Evolutionary conservation across 352 stramenopile species (phyloP), one percentile per base, ranked within the genome.

Genomic region (Globisporangium recalcitrans): DNA sequence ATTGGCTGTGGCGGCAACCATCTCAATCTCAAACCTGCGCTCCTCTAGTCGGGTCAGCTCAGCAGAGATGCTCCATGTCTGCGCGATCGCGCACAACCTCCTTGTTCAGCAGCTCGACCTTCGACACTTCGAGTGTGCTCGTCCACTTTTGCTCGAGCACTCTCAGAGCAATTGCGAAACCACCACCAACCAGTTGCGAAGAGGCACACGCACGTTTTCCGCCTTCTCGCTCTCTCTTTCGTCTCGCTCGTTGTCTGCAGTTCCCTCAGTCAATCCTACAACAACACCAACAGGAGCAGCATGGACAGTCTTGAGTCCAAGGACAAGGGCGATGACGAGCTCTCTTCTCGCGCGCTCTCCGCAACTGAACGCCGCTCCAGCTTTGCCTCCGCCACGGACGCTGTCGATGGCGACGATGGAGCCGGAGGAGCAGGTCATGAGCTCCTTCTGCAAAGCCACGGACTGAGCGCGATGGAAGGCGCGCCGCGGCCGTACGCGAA

Each of bases 281-380:
- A 6, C 2, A 16, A 32, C 19, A n/a, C n/a, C n/a, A n/a, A 36
- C 22, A 26, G 38, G 42, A 52, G 19, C n/a, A 57, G 29, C n/a
- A 40, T 81, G 69, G 66, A 77, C 49, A 69, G 64, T 0, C 69
- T 77, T 21, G 14, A 68, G 29, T 54, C 57, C 11, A 29, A 14
- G 31, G 58, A 62, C 19, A 60, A 29, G 34, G 21, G 49, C 16
- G 60, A 55, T 4, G 51, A 55, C 9, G 31, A 34, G 29, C 11
- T n/a, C 29, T 32, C 34, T 13, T 51, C 7, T 0, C 22, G 40
- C 2, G 19, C n/a, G n/a, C n/a, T 31, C 14, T 26, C 27, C 32
- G 48, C 52, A 16, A 66, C 19, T 11, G 52, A 66, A n/a, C 52
- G 31, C 14, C 53, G 19, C 16, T 57, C 40, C 3, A 57, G 40